Percentiles rank a stretch among this genome's conserved stretches.
Evolutionary conservation across 495 filamentous ascomycete species (phyloP).

Genomic region (Lichina pygmaea): DNA sequence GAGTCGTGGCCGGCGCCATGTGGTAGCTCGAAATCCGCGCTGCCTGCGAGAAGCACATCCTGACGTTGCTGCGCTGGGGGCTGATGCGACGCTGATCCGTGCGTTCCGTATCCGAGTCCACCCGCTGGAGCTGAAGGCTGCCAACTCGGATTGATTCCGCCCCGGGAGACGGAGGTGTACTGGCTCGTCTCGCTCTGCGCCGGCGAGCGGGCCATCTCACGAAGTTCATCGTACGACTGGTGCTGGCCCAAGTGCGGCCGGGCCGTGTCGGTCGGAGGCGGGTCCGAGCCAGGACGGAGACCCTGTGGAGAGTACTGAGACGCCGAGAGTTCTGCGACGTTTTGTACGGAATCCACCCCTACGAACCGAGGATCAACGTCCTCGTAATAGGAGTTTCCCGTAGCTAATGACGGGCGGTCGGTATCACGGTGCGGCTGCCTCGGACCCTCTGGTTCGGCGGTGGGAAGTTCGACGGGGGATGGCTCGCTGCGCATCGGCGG

Average conservation of each 20-base stretch:
- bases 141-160: constrained; percentile 74
- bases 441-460: background rate
- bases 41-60: constrained; percentile 35
- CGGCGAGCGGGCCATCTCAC: constrained; percentile 41
- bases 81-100: constrained; percentile 10
- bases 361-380: constrained; percentile 79
- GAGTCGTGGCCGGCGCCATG: constrained; percentile 8
- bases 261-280: background rate
- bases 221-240: constrained; percentile 28
- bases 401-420: constrained; percentile 2
- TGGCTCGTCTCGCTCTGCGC: constrained; percentile 49
- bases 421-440: background rate
- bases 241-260: background rate
- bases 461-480: constrained; percentile 18
- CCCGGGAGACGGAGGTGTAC: constrained; percentile 67
- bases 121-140: constrained; percentile 13
- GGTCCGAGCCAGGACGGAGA: background rate
- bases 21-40: constrained; percentile 48
- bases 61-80: constrained; percentile 15
- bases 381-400: constrained; percentile 52
- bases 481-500: constrained; percentile 14
- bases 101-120: constrained; percentile 11
- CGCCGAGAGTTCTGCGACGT: no score
- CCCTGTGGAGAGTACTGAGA: background rate
- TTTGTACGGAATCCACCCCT: constrained; percentile 9